Evolutionary conservation across 2,329 filamentous ascomycete genomes (phyloP), one percentile per base, ranked within the genome.

Genomic region (Trichophyton equinum): DNA sequence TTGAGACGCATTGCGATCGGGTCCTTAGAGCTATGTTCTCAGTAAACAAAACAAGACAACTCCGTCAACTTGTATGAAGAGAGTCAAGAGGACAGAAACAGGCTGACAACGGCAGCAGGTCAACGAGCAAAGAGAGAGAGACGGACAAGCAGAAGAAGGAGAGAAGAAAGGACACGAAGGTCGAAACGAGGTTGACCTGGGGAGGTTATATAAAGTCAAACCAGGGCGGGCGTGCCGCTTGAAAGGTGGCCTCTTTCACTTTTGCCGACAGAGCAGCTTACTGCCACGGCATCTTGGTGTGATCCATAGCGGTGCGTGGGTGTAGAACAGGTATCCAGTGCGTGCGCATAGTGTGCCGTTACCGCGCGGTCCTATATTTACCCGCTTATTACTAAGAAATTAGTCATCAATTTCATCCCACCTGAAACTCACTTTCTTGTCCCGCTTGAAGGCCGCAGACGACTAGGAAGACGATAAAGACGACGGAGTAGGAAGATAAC

Each of bases 1-100:
- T 88, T 87, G 77, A 95, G 85, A 84, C 87, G 89, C 90, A 95
- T 95, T 72, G 72, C 85, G 81, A 71, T 64, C 56, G 33, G 67
- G 67, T 66, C 66, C 64, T 66, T 62, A 47, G 51, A 55, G 51
- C 51, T 33, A 55, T n/a, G 27, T 55, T 38, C 40, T 38, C 33
- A 38, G 11, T 38, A 13, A 58, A 60, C 46, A 59, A 60, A n/a
- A 57, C 64, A 60, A 46, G 49, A 60, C 62, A 58, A 60, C 38
- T 62, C 40, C 57, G 62, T 57, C 60, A 56, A 64, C 58, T 33
- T 60, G 25, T 15, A 15, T 27, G 33, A 38, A 20, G 57, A 56
- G 57, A 27, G 27, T 33, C 8, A 36, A 13, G 27, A 60, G 20
- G 61, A 60, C 61, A 53, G 46, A 60, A 57, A 61, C 63, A 49